A percentile compares a stretch with the other conserved stretches of the same genome.
Conservation (phyloP, 1,139 yeast species). For the Saccharomyces hybrid region DNA sequence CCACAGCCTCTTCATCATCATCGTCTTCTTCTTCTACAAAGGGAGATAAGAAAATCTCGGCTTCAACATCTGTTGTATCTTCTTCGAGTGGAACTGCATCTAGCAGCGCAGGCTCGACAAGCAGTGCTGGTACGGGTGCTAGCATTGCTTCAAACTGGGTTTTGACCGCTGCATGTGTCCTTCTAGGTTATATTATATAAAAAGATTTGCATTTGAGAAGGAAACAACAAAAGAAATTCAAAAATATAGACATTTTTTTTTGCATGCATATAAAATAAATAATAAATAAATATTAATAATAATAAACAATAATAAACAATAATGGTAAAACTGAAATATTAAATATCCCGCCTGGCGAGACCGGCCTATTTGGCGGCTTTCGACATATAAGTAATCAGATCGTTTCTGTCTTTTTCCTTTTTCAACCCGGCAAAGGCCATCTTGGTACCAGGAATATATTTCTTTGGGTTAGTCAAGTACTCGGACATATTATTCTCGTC, state of each 20-base stretch:
- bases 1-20: slow-evolving; percentile 14
- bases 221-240: background rate
- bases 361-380: slow-evolving; percentile 56
- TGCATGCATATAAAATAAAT: background rate
- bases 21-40: slow-evolving; percentile 10
- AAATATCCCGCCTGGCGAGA: background rate
- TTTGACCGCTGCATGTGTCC: background rate
- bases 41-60: background rate
- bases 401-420: slow-evolving; percentile 98
- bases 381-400: slow-evolving; percentile 82
- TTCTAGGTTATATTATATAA: background rate
- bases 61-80: slow-evolving; percentile 18
- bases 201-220: background rate
- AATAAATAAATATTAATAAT: background rate
- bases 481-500: slow-evolving; percentile 79
- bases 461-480: slow-evolving; percentile 99
- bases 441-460: slow-evolving; percentile 99
- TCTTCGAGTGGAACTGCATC: slow-evolving; percentile 3
- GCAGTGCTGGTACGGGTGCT: background rate
- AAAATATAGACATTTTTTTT: background rate
- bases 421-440: slow-evolving; percentile 99
- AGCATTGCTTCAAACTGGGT: background rate
- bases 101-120: background rate
- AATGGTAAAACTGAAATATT: slow-evolving; percentile 8
- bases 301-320: slow-evolving; percentile 15